phyloP scores from a whole-genome alignment of 768 basidiomycete species.

The Lactarius pseudohatsudake region DNA sequence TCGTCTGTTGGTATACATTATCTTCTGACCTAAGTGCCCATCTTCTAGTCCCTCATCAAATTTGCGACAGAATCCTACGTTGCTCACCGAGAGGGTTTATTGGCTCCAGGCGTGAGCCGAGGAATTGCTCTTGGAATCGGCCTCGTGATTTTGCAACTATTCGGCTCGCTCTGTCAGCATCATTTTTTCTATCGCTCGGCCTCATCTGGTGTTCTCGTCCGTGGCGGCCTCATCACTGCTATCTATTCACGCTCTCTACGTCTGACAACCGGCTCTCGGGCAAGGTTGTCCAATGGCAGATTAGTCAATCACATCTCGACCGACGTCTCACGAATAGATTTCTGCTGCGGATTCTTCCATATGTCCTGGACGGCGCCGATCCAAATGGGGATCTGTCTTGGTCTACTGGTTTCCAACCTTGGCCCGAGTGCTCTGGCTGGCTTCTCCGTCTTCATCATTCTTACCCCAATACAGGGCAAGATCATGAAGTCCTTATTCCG shows the following conservation, averaged over 20 bases:
- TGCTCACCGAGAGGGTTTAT: constrained; percentile 32
- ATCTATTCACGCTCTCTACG: too few species aligned
- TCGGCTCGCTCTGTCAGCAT: constrained; percentile 65
- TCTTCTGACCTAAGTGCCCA: not conserved
- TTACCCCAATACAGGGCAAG: constrained; percentile 68
- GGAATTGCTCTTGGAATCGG: constrained; percentile 73
- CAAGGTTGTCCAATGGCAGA: constrained; percentile 87
- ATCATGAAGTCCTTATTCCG: constrained; percentile 74
- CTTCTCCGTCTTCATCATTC: constrained; percentile 62
- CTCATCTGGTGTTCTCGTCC: constrained; percentile 74
- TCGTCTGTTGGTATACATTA: not conserved
- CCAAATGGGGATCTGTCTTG: too few species aligned
- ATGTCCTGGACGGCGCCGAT: too few species aligned
- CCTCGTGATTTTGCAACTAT: constrained; percentile 66
- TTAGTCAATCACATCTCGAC: too few species aligned
- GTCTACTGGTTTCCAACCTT: too few species aligned
- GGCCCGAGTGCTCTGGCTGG: constrained; percentile 59
- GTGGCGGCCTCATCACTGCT: constrained; percentile 85
- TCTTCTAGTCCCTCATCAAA: constrained; percentile 59
- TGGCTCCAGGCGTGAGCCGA: constrained; percentile 43
- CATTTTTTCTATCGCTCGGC: constrained; percentile 82
- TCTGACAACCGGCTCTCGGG: too few species aligned
- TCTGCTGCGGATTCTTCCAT: too few species aligned
- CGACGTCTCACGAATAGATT: too few species aligned
- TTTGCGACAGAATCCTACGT: constrained; percentile 65